Conservation (phyloP, 371 early-diverging fungal species). For the Mucor saturninus region DNA sequence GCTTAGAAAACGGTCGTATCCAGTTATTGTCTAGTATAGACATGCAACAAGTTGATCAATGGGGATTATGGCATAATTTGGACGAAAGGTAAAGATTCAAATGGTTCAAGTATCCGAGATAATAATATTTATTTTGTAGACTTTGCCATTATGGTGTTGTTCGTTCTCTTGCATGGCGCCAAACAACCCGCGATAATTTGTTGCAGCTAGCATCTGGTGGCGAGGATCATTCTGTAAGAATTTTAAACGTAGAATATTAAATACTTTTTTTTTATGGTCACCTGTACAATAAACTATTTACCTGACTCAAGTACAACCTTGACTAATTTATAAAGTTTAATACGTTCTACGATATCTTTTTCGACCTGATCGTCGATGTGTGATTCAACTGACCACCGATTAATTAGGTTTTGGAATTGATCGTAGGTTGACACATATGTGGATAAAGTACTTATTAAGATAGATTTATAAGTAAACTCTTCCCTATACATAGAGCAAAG, state of each 20-base stretch:
- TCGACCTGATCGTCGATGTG: conserved; percentile 17
- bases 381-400: conserved; percentile 26
- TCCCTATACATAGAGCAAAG: conserved; percentile 20
- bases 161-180: conserved; percentile 70
- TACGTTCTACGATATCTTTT: conserved; percentile 26
- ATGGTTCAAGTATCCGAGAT: conserved; percentile 1
- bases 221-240: conserved; percentile 77
- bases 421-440: conserved; percentile 5
- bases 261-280: neutral
- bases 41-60: conserved; percentile 32
- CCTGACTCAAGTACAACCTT: conserved; percentile 33
- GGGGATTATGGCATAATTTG: conserved; percentile 48
- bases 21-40: conserved; percentile 51
- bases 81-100: conserved; percentile 50
- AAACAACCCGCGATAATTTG: conserved; percentile 17
- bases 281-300: conserved; percentile 15
- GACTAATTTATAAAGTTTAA: conserved; percentile 28
- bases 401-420: conserved; percentile 16
- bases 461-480: conserved; percentile 25
- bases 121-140: conserved; percentile 26
- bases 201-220: conserved; percentile 73
- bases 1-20: conserved; percentile 82
- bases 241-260: conserved; percentile 58
- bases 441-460: conserved; percentile 11
- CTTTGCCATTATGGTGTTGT: conserved; percentile 69